Base-by-base conservation (phyloP, 352 stramenopile genomes). In the Phytophthora tentaculata region DNA sequence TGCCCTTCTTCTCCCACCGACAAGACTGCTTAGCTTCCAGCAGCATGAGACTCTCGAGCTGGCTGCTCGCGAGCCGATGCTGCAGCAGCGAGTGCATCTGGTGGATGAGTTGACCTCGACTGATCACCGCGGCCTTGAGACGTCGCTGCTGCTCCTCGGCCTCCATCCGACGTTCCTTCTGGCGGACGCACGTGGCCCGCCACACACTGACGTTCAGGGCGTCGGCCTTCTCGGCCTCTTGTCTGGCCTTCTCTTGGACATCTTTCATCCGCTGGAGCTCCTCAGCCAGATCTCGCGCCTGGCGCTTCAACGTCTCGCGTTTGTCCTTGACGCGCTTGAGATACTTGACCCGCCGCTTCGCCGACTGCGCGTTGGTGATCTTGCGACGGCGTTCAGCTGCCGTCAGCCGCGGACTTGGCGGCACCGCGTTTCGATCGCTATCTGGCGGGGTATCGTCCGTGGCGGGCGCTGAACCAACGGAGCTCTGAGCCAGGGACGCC, bases 251-350 rank as follows among this genome's bases (percentile, higher is more conserved):
- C 43, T 48, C 12, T 47, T 68, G 64, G 1, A n/a, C 64, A 7
- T 45, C 16, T 9, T 72, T 49, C 58, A 61, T 57, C 22, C 50
- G 24, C 26, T 61, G 7, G 5, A 65, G 32, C 32, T 69, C 23
- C 3, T 56, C 41, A 13, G 59, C n/a, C 44, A 64, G 19, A 13
- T 62, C 61, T 8, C 47, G 39, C 5, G 23, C 51, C 32, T 70
- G 56, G 3, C 43, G 48, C 39, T 45, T 56, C 13, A 67, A 52
- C 39, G 61, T 60, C 50, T 74, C 57, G 24, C 56, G 61, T 32
- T 73, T 68, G 28, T 72, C 60, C 53, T 74, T 70, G 37, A 74
- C 59, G 8, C 70, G 60, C 39, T 69, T 64, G 14, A 67, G 70
- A 20, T 74, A 69, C 24, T 64, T 69, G 49, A 72, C 56, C 12